Evolutionary conservation across 768 basidiomycete species (phyloP), one percentile per base, ranked within the genome.

Genomic region (Auricularia sp.): DNA sequence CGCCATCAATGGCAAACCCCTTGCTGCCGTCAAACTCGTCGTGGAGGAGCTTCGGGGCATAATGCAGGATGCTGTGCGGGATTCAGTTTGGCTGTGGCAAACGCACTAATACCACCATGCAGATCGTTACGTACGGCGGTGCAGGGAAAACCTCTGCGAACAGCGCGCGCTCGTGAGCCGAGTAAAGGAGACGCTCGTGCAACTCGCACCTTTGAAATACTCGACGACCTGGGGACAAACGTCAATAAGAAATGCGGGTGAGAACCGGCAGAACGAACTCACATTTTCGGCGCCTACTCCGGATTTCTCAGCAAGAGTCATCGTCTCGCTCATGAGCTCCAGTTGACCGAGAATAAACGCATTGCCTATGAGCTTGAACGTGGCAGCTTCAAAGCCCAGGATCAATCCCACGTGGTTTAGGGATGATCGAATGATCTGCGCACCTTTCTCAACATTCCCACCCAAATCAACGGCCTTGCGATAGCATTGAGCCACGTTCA

Each of bases 1-100:
- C 94, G n/a, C 90, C 90, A 58, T 90, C 86, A 61, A 94, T 83
- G 13, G 86, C 77, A 73, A 96, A 94, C 14, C 92, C 94, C 18
- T 76, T 77, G 8, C 81, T 77, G 24, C 85, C 89, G 65, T 91
- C 87, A 71, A 94, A 95, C 39, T 82, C 77, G 74, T 92, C 86
- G 64, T 84, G 77, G 11, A 85, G 76, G 77, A 94, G 90, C 73
- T 86, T 86, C 33, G 84, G 80, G 24, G 83, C 83, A 72, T 90
- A 89, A 10, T 72, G 73, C 61, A 85, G 66, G 64, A 84, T 71
- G 61, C 86, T 87, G 63, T 21, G 47, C 10, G 36, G 51, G 4
- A 47, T n/a, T 66, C 3, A 67, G 64, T 47, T 65, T 33, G 21
- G 18, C 2, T 44, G 37, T 29, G 29, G 29, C 29, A 29, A 29